A percentile compares a stretch with the other conserved stretches of the same genome.
phyloP scores from a whole-genome alignment of 2,329 filamentous ascomycete genomes.

The Paramyrothecium sp. region DNA sequence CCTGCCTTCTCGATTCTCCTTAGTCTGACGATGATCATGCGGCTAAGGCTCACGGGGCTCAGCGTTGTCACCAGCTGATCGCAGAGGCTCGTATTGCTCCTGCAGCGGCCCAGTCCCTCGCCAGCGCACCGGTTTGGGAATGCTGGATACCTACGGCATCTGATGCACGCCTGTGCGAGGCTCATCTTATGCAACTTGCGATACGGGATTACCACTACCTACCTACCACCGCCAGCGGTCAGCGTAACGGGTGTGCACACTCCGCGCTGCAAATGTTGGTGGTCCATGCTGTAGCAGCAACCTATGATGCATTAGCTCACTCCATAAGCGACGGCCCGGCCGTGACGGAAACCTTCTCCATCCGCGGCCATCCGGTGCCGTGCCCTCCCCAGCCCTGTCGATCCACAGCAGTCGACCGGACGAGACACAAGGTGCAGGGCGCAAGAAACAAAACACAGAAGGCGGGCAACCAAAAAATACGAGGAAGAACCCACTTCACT shows the following conservation, averaged over 20 bases:
- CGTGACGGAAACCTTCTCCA: not conserved
- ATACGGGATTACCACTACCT: not conserved
- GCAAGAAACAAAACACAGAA: no score
- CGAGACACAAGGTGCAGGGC: not conserved
- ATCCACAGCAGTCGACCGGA: not conserved
- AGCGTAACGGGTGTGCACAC: not conserved
- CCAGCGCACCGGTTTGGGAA: not conserved
- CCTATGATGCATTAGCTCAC: not conserved
- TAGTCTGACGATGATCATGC: not conserved
- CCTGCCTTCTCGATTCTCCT: not conserved
- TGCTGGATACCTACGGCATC: not conserved
- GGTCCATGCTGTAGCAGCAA: no score
- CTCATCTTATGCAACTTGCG: not conserved
- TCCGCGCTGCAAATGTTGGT: not conserved
- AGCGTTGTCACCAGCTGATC: not conserved
- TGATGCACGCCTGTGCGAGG: not conserved
- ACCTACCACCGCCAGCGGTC: not conserved
- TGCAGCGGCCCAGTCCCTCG: not conserved
- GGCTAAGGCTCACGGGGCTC: not conserved
- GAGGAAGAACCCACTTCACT: not conserved
- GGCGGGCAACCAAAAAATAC: not conserved
- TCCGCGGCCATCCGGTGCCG: not conserved
- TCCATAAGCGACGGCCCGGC: not conserved
- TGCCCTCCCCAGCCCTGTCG: not conserved
- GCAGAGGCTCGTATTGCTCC: not conserved